Conservation (phyloP, 306 rosid genomes). For the Malus domestica region ASM211411v1 NC_041793.1:45376001-45376500, state of each 20-base stretch:
- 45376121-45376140: neutral
- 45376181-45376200: neutral
- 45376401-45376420: too few relatives aligned
- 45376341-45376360: neutral
- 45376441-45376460: neutral
- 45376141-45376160: neutral
- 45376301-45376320: neutral
- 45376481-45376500: neutral
- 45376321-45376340: too few relatives aligned
- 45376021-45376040: neutral
- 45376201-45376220: neutral
- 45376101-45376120: neutral
- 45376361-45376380: neutral
- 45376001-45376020: neutral
- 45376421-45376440: neutral
- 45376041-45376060: neutral
- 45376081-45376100: slow-evolving; percentile 1
- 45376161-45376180: neutral
- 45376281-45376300: neutral
- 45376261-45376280: neutral
- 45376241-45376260: neutral
- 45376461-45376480: too few relatives aligned
- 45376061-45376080: neutral
- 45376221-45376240: neutral
- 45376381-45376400: neutral